Base-by-base conservation (phyloP, 2,329 filamentous ascomycete species). In the Colletotrichum cereale region DNA sequence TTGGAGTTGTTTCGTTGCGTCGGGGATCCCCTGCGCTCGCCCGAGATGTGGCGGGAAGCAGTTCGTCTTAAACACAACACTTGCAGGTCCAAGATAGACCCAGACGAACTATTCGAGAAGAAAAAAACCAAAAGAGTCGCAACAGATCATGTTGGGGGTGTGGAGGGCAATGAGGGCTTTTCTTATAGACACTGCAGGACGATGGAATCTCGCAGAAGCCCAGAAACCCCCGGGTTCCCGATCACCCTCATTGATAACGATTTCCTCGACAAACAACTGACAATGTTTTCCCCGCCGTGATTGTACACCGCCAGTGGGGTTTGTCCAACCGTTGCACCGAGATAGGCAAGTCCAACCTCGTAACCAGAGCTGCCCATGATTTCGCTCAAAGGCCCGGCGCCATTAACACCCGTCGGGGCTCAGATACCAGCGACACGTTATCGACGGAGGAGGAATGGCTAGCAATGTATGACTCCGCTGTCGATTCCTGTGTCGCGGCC, bases 301-400 rank as follows among this genome's bases (percentile, higher is more conserved):
- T 56, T 34, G 48, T 50, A 67, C 64, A 64, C 68, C 68, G 68
- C 68, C 68, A 60, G 36, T 68, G 58, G 44, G 29, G 55, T 62
- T 38, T 64, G 47, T 63, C 65, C 53, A 64, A 58, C 68, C 65
- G 62, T 31, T 47, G 52, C 31, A 44, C 68, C 68, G 65, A 66
- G 65, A 71, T 71, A 71, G 68, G 68, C 61, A 71, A 71, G 68
- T 71, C 58, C 68, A 68, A 60, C 65, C 53, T 64, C 52, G n/a
- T 58, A 53, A 55, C 58, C 65, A 63, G 68, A 65, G 68, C 65
- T 58, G 53, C 68, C 68, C 64, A 58, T 64, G 68, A 14, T 44
- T 67, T 53, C 26, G 64, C 16, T 29, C 53, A 58, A 60, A 31
- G 21, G 53, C 16, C 60, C 63, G 57, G 53, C 60, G 65, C 58